Base-by-base conservation (phyloP, 177 flowering plant genomes). In the Vitis hybrid region DNA sequence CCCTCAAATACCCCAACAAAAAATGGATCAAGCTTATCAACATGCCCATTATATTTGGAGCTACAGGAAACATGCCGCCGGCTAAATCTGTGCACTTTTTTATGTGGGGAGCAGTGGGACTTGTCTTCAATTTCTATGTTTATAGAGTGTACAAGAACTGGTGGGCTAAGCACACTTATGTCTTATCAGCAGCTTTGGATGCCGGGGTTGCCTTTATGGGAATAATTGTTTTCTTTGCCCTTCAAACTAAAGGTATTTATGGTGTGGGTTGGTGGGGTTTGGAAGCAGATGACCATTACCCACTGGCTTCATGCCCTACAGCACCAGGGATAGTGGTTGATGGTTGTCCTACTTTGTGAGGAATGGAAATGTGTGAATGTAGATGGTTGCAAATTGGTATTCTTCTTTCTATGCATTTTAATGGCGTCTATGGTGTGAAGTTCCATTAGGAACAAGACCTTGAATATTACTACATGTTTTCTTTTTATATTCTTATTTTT, bases 141-240 rank as follows among this genome's bases (percentile, higher is more conserved):
- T 86, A 74, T 56, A 80, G 73, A 49, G 80, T 62, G 74, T 71
- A 72, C 74, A 87, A 77, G 80, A 66, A 61, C 1, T 91, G 97
- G 97, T 88, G 97, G 94, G 90, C 87, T 10, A 81, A 88, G 51
- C 79, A 88, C 32, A 84, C 66, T 67, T 88, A 86, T 34, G 73
- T 88, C 19, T 39, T 88, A n/a, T 77, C 88, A 0, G 90, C 88
- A 30, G 90, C 80, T 9, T 21, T 88, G 23, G 87, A 85, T 67
- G 87, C 91, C 13, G 97, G 97, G 2, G 67, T 86, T 62, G 97
- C 97, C 5, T 86, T 89, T 66, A 74, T 82, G 86, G 93, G 76
- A 0, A 34, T 87, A 1, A 30, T 82, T 9, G 32, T 77, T 0
- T 88, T 70, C 65, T 85, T 88, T 11, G 45, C 82, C 3, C 83